phyloP scores from a whole-genome alignment of 768 basidiomycete genomes.

The Collybiopsis confluens region DNA sequence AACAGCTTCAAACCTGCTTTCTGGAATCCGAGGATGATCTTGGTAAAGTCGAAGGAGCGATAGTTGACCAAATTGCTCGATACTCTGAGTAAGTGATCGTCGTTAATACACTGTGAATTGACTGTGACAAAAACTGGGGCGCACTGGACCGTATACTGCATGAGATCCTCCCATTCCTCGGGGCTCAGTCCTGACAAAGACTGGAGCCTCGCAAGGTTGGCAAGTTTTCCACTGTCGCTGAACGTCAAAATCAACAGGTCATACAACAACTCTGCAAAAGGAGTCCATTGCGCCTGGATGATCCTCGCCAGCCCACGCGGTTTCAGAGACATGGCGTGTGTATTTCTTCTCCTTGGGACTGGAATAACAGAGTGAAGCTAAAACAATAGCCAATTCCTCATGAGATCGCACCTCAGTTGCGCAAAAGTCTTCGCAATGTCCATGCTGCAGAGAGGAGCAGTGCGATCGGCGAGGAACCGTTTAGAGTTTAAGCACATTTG shows the following conservation, averaged over 20 bases:
- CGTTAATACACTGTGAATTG: too few relatives aligned
- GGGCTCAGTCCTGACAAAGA: slow-evolving; percentile 45
- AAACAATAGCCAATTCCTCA: neutral
- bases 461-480: slow-evolving; percentile 71
- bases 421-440: slow-evolving; percentile 64
- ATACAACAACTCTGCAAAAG: too few relatives aligned
- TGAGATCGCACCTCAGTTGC: slow-evolving; percentile 50
- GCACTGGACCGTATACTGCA: slow-evolving; percentile 69
- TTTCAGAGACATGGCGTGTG: slow-evolving; percentile 66
- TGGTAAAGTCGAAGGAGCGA: slow-evolving; percentile 80
- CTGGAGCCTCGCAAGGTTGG: slow-evolving; percentile 52
- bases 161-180: slow-evolving; percentile 63
- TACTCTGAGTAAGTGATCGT: slow-evolving; percentile 18
- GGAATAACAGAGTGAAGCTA: neutral
- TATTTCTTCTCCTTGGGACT: slow-evolving; percentile 78
- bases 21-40: slow-evolving; percentile 69
- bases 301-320: slow-evolving; percentile 86
- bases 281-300: slow-evolving; percentile 78
- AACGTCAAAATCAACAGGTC: slow-evolving; percentile 68
- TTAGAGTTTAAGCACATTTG: slow-evolving; percentile 30
- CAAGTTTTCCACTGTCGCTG: slow-evolving; percentile 53
- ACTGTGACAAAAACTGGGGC: slow-evolving; percentile 26
- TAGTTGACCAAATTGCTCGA: slow-evolving; percentile 70
- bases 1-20: slow-evolving; percentile 59
- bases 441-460: slow-evolving; percentile 69